Evolutionary conservation across 768 basidiomycete genomes (phyloP).

Genomic region (Rhizopogon roseolus): DNA sequence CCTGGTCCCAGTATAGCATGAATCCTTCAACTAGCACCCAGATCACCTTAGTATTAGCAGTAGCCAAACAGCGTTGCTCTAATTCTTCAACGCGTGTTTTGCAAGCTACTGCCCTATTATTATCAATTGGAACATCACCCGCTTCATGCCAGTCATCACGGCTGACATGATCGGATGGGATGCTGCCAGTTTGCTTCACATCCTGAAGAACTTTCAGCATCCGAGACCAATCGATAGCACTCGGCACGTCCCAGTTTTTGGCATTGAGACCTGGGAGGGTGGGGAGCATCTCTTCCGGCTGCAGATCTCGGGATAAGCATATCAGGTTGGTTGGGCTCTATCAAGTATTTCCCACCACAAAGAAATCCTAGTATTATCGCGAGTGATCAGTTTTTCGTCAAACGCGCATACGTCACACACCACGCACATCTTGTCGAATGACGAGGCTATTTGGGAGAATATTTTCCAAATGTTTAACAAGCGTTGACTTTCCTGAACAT

Average conservation of each 20-base stretch:
- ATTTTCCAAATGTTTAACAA: slow-evolving; percentile 81
- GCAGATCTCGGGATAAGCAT: not conserved
- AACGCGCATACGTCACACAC: not conserved
- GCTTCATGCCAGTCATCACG: slow-evolving; percentile 76
- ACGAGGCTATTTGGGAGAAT: slow-evolving; percentile 78
- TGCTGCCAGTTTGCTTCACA: slow-evolving; percentile 62
- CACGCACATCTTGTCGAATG: slow-evolving; percentile 86
- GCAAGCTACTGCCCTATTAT: slow-evolving; percentile 44
- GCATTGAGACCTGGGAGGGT: slow-evolving; percentile 55
- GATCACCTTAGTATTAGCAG: slow-evolving; percentile 45
- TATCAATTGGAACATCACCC: slow-evolving; percentile 58
- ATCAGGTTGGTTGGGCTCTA: not conserved
- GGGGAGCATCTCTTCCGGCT: slow-evolving; percentile 25
- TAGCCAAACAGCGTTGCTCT: slow-evolving; percentile 34
- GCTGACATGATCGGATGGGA: slow-evolving; percentile 67
- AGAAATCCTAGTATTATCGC: slow-evolving; percentile 67
- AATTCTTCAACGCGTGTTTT: slow-evolving; percentile 44
- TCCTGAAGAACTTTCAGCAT: slow-evolving; percentile 57
- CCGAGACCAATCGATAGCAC: slow-evolving; percentile 86
- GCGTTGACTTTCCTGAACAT: slow-evolving; percentile 92
- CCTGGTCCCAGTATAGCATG: slow-evolving; percentile 85
- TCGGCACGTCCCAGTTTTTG: slow-evolving; percentile 93
- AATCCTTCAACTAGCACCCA: slow-evolving; percentile 95
- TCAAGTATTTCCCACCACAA: slow-evolving; percentile 54
- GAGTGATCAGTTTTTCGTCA: slow-evolving; percentile 4